phyloP scores from a whole-genome alignment of 2,329 filamentous ascomycete species.

The Hymenoscyphus repandus region DNA sequence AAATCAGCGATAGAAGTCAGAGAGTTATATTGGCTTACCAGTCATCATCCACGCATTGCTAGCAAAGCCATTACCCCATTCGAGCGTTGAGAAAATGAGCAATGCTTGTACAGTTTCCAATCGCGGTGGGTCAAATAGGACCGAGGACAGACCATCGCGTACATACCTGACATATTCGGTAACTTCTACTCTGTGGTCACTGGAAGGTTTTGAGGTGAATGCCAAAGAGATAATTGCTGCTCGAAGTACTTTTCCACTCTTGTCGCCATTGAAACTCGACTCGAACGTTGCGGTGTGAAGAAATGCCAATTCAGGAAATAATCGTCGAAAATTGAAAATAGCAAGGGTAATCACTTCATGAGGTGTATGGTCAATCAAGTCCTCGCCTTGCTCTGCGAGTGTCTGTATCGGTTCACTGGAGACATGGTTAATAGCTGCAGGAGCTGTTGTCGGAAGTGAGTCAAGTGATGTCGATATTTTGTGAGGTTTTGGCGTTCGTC shows the following conservation, averaged over 20 bases:
- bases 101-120: constrained; percentile 36
- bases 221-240: constrained; percentile 1
- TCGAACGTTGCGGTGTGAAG: background rate
- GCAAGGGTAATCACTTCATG: too few relatives aligned
- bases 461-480: too few relatives aligned
- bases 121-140: constrained; percentile 23
- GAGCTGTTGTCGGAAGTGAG: too few relatives aligned
- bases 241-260: background rate
- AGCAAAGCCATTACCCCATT: constrained; percentile 39
- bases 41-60: constrained; percentile 41
- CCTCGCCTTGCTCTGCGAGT: too few relatives aligned
- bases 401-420: too few relatives aligned
- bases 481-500: too few relatives aligned
- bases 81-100: constrained; percentile 36
- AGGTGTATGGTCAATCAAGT: too few relatives aligned
- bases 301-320: background rate
- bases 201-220: background rate
- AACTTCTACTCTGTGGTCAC: background rate
- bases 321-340: background rate
- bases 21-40: constrained; percentile 35
- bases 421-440: too few relatives aligned
- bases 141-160: constrained; percentile 6
- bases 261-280: constrained; percentile 1
- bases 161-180: constrained; percentile 1
- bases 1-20: too few relatives aligned